phyloP scores from a whole-genome alignment of 352 stramenopile genomes.

The Phytophthora tubulina region DNA sequence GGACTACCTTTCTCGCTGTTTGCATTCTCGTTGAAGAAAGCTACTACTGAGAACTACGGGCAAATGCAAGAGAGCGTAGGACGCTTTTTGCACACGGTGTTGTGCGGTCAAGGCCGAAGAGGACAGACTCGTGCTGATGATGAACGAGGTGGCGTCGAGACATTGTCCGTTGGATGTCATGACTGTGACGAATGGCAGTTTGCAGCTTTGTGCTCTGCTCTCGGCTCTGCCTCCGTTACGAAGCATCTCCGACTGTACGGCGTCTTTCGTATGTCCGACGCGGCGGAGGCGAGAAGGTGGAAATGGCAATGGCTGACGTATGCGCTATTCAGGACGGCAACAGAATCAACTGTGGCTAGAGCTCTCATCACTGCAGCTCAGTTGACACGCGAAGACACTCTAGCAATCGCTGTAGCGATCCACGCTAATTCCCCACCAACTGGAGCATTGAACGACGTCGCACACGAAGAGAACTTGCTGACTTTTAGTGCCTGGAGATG shows the following conservation, averaged over 20 bases:
- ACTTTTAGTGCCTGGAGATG: constrained; percentile 9
- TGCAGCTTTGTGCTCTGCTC: constrained; percentile 35
- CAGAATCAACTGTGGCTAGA: constrained; percentile 26
- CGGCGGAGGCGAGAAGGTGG: constrained; percentile 26
- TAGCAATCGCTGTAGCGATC: constrained; percentile 30
- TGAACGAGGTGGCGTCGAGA: constrained; percentile 17
- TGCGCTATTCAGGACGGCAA: constrained; percentile 38
- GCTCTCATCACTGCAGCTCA: constrained; percentile 31
- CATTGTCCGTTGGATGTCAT: constrained; percentile 35
- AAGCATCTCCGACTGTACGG: constrained; percentile 33
- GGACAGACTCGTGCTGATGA: neutral
- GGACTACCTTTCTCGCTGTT: constrained; percentile 29
- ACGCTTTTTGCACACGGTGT: constrained; percentile 22
- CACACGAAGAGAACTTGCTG: constrained; percentile 8
- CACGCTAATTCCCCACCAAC: constrained; percentile 30
- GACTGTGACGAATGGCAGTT: constrained; percentile 42
- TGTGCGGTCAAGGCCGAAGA: constrained; percentile 19
- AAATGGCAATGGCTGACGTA: constrained; percentile 51
- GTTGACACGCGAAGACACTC: constrained; percentile 22
- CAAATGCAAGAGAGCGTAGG: constrained; percentile 27
- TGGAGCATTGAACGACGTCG: neutral
- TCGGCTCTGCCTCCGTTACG: constrained; percentile 23
- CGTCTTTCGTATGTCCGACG: constrained; percentile 32
- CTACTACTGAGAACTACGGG: constrained; percentile 3
- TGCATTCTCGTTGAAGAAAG: constrained; percentile 37